Evolutionary conservation across 257 asterid genomes (phyloP), one percentile per base, ranked within the genome.

Genomic region (Leonotis leonurus): DNA sequence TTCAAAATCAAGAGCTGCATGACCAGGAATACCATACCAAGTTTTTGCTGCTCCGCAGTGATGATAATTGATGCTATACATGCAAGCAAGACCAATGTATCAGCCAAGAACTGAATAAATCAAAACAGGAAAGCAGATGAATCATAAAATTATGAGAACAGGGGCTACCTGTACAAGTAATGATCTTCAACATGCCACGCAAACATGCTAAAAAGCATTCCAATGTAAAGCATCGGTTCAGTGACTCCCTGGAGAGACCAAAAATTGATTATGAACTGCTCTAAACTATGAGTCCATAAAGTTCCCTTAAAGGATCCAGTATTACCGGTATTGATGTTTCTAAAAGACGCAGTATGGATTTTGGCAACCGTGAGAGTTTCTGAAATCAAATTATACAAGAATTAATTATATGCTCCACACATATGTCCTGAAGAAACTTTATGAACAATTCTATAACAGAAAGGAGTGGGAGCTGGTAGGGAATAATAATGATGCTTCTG

Each of bases 151-250:
- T 14, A 64, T 18, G 46, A 43, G 24, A 40, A 55, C 52, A 51
- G 62, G 10, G 32, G 59, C 53, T 61, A 89, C 99, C 97, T 92
- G 64, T 92, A 89, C 62, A 92, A 69, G 82, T 92, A 92, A 84
- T 92, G 99, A 77, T 92, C 99, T 80, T 92, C 99, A 65, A 89
- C 99, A 56, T 92, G 99, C 99, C 99, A 92, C 59, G 99, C 99
- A 73, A 92, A 92, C 96, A 92, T 81, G 72, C 99, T 92, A 65
- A 92, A 92, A 55, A 92, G 81, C 99, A 93, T 93, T 55, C 99
- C 99, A 36, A 93, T 89, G 74, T 93, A 93, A 25, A 93, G 88
- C 99, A 93, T 93, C 12, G 99, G 99, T 76, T 93, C 99, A 61
- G 99, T 93, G 63, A 93, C 97, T 71, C 99, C 99, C 99, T 89